Base-by-base conservation (phyloP, 345 rosid genomes). In the Populus davidiana region DNA sequence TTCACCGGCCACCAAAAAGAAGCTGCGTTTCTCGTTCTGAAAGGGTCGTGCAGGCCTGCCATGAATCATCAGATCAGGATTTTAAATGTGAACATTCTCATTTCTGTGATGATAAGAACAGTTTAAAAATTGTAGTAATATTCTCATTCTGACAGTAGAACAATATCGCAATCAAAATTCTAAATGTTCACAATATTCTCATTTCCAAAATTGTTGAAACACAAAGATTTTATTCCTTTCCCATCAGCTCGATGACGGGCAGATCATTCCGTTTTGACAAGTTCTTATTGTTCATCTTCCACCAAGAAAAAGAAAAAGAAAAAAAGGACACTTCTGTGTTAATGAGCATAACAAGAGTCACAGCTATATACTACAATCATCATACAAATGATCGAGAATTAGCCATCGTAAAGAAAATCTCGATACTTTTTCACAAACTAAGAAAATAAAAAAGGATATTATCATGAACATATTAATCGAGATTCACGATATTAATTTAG, bases 191-290 rank as follows among this genome's bases (percentile, higher is more conserved):
- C 36, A 33, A 33, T 3, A 33, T 33, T 33, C 47, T 10, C 47
- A 43, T 62, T 10, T 2, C 65, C 74, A 67, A 44, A 56, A 43
- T 39, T 13, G 23, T 31, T 56, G 66, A 77, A 77, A 77, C 62
- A 71, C 80, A 68, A 72, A 67, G 80, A 81, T 81, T 72, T 73
- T 73, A 77, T 81, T 81, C 78, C 33, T 56, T 1, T 16, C 4
- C 35, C 21, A 17, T 49, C 54, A 49, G 17, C 47, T 41, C 18
- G 52, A 14, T 47, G 52, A 4, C 52, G 5, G 6, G 18, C 52
- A 47, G 5, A 47, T 47, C 52, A 14, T 47, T 13, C 52, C 52
- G 17, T 47, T 4, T 47, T 47, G 12, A 47, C 4, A 2, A 47
- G 12, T 14, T 47, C 16, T 47, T 5, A 14, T 0, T 35, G 25